These are phyloP conservation scores for Puccinia coronata DNA, from an alignment of 1,284 basidiomycete genomes.

Conservation along the genomic window DNA sequence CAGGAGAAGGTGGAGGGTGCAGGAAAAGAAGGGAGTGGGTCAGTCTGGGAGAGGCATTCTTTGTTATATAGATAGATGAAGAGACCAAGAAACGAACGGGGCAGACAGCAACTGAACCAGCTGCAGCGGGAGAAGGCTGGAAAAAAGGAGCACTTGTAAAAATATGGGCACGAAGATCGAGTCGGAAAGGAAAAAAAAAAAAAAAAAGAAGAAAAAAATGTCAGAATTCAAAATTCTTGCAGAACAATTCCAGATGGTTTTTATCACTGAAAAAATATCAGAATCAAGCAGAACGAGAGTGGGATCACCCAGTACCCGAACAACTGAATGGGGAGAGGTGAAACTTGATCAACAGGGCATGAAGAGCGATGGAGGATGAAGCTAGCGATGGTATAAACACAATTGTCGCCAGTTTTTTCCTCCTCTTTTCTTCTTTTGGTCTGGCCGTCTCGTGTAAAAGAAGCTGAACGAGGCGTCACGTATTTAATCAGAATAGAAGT, in stretches of 20 bases:
- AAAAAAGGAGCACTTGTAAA: neutral
- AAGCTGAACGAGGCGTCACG: neutral
- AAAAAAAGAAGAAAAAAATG: too few relatives aligned
- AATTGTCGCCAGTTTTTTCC: neutral
- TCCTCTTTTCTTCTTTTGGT: neutral
- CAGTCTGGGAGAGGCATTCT: too few relatives aligned
- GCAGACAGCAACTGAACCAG: constrained; percentile 13
- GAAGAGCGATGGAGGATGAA: neutral
- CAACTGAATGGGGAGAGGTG: too few relatives aligned
- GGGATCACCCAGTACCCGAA: too few relatives aligned
- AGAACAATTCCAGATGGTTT: too few relatives aligned
- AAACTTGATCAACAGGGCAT: neutral
- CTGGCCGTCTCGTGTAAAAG: neutral
- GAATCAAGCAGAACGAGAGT: too few relatives aligned
- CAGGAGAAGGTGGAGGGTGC: too few relatives aligned
- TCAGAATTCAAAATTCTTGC: too few relatives aligned
- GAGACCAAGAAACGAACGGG: constrained; percentile 17
- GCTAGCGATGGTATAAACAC: neutral
- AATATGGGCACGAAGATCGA: constrained; percentile 3
- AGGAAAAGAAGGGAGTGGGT: too few relatives aligned
- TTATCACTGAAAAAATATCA: too few relatives aligned
- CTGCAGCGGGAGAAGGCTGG: neutral
- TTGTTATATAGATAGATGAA: too few relatives aligned
- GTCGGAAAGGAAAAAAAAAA: neutral
- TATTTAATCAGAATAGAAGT: too few relatives aligned